Evolutionary conservation across 2,329 filamentous ascomycete genomes (phyloP), one percentile per base, ranked within the genome.

Genomic region (Nemania sp.): DNA sequence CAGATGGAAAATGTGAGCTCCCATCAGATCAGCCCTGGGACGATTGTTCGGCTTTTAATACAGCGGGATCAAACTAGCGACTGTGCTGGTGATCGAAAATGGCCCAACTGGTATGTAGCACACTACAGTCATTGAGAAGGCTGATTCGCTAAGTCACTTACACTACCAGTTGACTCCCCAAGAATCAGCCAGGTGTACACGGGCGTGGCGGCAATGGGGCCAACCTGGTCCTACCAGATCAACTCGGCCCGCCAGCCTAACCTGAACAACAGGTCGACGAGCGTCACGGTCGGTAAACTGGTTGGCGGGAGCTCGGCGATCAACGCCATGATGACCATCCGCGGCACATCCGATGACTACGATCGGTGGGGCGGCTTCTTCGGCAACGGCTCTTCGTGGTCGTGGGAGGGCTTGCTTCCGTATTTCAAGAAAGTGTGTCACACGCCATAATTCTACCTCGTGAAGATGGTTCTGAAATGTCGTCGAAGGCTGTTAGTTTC

Each of bases 291-390:
- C 12, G 70, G 70, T 11, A 69, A 72, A 11, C 21, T 72, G 3
- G 69, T 72, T 7, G 70, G 70, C 4, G 70, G 70, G 2, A 70
- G 70, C 49, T 72, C 70, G 1, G 69, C 69, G 5, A 70, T 71
- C 42, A 72, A 72, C 29, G 69, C 69, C 1, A 72, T 72, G 69
- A 70, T 70, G 69, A 69, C 68, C 2, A 66, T 72, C 15, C 63
- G 70, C 42, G 70, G 61, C 5, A 70, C 69, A 1, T 68, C 69
- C 1, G 69, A 72, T 20, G 70, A 72, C 50, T 72, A 76, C 46
- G 69, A 75, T 51, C 69, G 72, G 18, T 77, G 74, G 74, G 72
- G 71, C 1, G 64, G 63, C 39, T 72, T 77, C 49, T 75, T 75
- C 46, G 63, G 66, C 7, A 62, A 68, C 21, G 49, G 52, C 17